Evolutionary conservation across 2,329 filamentous ascomycete genomes (phyloP).

Genomic region (Aureobasidium sp.): DNA sequence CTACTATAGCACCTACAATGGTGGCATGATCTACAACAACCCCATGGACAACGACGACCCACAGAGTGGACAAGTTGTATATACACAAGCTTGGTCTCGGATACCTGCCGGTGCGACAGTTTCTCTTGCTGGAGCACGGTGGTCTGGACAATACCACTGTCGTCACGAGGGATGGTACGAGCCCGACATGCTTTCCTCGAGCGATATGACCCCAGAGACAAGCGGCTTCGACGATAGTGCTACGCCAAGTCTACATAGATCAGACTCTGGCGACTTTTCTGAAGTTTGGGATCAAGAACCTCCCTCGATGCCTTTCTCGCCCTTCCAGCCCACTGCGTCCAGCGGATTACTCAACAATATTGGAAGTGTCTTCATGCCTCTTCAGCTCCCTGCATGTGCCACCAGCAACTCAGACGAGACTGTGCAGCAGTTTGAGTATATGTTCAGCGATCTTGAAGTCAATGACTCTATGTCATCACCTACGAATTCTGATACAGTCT

Average conservation of each 20-base stretch:
- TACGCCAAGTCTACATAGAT: not conserved
- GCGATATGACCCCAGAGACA: not conserved
- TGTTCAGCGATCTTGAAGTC: not conserved
- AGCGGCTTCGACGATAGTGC: not conserved
- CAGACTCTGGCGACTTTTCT: slow-evolving; percentile 2
- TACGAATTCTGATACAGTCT: not conserved
- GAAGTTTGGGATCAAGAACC: slow-evolving; percentile 6
- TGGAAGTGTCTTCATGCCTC: not conserved
- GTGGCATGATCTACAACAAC: not conserved
- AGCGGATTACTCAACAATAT: slow-evolving; percentile 2
- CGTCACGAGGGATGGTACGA: not conserved
- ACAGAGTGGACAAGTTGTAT: not conserved
- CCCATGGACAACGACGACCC: not conserved
- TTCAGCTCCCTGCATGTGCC: not conserved
- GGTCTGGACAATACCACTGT: not conserved
- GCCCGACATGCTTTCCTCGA: not conserved
- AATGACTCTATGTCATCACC: not conserved
- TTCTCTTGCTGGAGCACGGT: not conserved
- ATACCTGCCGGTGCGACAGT: not conserved
- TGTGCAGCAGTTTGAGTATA: not conserved
- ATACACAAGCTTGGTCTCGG: not conserved
- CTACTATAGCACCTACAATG: not conserved
- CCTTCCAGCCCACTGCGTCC: not conserved
- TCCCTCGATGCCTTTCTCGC: not conserved
- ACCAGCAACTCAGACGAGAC: not conserved